These are phyloP conservation scores for Hypoxylon sp. DNA, from an alignment of 2,329 filamentous ascomycete genomes.

Conservation along the genomic window DNA sequence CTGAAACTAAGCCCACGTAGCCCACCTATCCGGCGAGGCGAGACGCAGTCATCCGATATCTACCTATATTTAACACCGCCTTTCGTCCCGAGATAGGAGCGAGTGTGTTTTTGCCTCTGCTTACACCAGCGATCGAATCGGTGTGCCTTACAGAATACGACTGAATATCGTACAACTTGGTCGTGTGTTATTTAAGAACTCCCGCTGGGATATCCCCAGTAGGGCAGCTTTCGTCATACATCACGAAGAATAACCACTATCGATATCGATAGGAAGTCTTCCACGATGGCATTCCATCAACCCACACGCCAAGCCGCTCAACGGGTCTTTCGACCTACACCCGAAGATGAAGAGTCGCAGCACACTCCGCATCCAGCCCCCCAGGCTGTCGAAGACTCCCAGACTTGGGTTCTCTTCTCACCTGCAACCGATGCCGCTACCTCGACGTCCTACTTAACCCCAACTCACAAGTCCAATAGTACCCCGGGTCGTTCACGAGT, in stretches of 20 bases:
- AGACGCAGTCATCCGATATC: slow-evolving; percentile 36
- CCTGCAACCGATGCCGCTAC: slow-evolving; percentile 73
- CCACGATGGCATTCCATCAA: slow-evolving; percentile 72
- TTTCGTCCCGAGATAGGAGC: slow-evolving; percentile 23
- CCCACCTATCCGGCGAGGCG: slow-evolving; percentile 24
- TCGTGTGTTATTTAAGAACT: slow-evolving; percentile 40
- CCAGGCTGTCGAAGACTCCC: slow-evolving; percentile 75
- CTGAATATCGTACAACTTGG: slow-evolving; percentile 29
- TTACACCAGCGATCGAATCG: slow-evolving; percentile 14
- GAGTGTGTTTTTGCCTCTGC: slow-evolving; percentile 22
- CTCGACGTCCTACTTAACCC: slow-evolving; percentile 77
- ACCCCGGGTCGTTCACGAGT: slow-evolving; percentile 78
- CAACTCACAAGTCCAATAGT: slow-evolving; percentile 75
- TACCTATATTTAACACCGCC: slow-evolving; percentile 36
- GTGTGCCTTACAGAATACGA: slow-evolving; percentile 22
- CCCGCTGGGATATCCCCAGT: slow-evolving; percentile 45
- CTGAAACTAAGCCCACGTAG: slow-evolving; percentile 37
- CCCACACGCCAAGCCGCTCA: slow-evolving; percentile 68
- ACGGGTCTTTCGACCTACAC: slow-evolving; percentile 60
- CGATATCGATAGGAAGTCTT: slow-evolving; percentile 46
- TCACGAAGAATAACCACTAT: slow-evolving; percentile 33
- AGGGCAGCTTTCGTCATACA: slow-evolving; percentile 48
- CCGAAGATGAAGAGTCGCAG: slow-evolving; percentile 59
- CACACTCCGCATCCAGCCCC: slow-evolving; percentile 53
- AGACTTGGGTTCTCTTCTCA: slow-evolving; percentile 98